Base-by-base conservation (phyloP, 1,284 basidiomycete genomes). In the Pholiota adiposa region DNA sequence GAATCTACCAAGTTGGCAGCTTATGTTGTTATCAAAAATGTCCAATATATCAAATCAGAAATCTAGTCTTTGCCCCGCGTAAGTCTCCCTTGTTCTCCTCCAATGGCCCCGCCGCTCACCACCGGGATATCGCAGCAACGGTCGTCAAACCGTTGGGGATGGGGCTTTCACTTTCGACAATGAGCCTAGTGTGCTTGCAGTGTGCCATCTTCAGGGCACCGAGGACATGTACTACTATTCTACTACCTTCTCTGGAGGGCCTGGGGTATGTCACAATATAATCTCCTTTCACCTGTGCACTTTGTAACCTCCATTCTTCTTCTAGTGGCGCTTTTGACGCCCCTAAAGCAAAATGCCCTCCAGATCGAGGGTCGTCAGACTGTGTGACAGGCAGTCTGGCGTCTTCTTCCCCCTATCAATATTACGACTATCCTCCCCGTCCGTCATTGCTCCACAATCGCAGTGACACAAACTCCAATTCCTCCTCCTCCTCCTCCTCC, bases 11-110 rank as follows among this genome's bases (percentile, higher is more conserved):
- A 90, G 85, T 92, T 92, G 91, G 91, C 88, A 88, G 74, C 77
- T 70, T 79, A 92, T 91, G 89, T 90, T 88, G 70, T 70, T 79
- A 79, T 84, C 82, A 76, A 74, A 78, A 70, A 84, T 86, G 79
- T 85, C 85, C 69, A 91, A 86, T 89, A 79, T 81, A 75, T 78
- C 79, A 71, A 86, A 89, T 82, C 83, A 81, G 69, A 84, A 85
- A 85, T 93, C 84, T 93, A 93, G 90, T 93, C 87, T 89, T 87
- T 83, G 90, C 90, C 89, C 90, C 89, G 82, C 87, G 89, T 90
- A 83, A 66, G 89, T 85, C 68, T 70, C 69, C 36, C 70, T 71
- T 29, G 70, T 69, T 58, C 65, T 11, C 40, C 43, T 54, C 40
- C 18, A 41, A 33, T 48, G 40, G 18, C 33, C 69, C 40, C 38